phyloP scores from a whole-genome alignment of 805 yeast genomes.

The Kodamaea kaohsiungensis region DNA sequence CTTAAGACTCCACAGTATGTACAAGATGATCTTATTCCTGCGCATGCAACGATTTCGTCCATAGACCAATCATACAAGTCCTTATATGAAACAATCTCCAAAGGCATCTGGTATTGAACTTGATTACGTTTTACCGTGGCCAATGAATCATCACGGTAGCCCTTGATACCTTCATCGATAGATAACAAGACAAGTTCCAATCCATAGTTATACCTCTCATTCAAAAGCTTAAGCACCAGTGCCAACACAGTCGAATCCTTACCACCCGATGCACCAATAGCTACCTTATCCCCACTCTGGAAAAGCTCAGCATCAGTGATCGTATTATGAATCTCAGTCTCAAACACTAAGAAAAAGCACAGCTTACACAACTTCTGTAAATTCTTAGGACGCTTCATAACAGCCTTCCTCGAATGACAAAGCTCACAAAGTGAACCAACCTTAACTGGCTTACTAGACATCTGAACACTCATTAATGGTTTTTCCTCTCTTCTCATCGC shows the following conservation, averaged over 20 bases:
- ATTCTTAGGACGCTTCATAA: slow-evolving; percentile 89
- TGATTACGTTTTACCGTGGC: slow-evolving; percentile 96
- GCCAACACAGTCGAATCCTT: slow-evolving; percentile 97
- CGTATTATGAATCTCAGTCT: slow-evolving; percentile 93
- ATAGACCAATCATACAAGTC: slow-evolving; percentile 96
- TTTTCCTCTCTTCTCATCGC: not conserved
- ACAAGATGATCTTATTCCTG: slow-evolving; percentile 91
- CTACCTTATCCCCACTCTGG: slow-evolving; percentile 79
- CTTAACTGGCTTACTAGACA: not conserved
- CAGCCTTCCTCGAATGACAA: slow-evolving; percentile 80
- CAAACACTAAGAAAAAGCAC: slow-evolving; percentile 89
- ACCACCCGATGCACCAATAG: slow-evolving; percentile 99
- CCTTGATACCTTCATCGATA: slow-evolving; percentile 95
- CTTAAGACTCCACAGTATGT: slow-evolving; percentile 98
- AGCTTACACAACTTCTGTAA: slow-evolving; percentile 85
- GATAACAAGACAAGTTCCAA: slow-evolving; percentile 79
- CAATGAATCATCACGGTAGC: slow-evolving; percentile 94
- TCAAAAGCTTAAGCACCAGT: slow-evolving; percentile 77
- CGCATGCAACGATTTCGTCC: slow-evolving; percentile 96
- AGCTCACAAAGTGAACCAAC: slow-evolving; percentile 63
- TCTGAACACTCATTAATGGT: not conserved
- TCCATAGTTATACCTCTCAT: slow-evolving; percentile 87
- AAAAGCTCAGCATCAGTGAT: slow-evolving; percentile 71
- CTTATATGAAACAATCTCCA: slow-evolving; percentile 79
- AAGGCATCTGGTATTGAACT: slow-evolving; percentile 75